Evolutionary conservation across 1,139 yeast genomes (phyloP).

Genomic region (Pichia sorboxylosa): DNA sequence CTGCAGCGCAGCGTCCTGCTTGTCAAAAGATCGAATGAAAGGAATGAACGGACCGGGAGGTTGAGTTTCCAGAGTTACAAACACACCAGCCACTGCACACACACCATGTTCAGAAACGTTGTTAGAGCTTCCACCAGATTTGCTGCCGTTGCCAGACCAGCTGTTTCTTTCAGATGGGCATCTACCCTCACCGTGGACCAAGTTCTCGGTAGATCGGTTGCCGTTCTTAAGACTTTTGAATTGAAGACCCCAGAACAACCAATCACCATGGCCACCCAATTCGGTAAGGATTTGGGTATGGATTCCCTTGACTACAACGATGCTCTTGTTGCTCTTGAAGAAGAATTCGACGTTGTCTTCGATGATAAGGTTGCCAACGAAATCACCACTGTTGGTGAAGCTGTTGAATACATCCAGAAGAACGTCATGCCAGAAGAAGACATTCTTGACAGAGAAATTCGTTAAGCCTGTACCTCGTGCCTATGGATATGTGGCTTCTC

Average conservation of each 20-base stretch:
- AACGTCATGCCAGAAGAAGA: constrained; percentile 24
- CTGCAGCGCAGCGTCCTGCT: no score
- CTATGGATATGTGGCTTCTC: background rate
- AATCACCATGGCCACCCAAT: constrained; percentile 33
- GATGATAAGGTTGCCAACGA: constrained; percentile 53
- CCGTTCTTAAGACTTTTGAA: constrained; percentile 25
- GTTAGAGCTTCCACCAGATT: constrained; percentile 7
- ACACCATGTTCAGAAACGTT: constrained; percentile 28
- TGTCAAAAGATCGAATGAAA: no score
- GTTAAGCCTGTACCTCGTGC: no score
- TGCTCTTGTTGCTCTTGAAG: constrained; percentile 54
- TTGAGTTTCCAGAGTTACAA: no score
- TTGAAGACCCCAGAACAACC: constrained; percentile 19
- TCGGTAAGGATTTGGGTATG: constrained; percentile 50
- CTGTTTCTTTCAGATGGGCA: constrained; percentile 11
- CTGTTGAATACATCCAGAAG: constrained; percentile 39
- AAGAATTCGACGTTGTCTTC: constrained; percentile 52
- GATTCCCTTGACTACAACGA: constrained; percentile 55
- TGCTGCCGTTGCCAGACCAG: constrained; percentile 5
- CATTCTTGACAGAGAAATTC: constrained; percentile 24
- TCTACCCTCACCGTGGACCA: constrained; percentile 23
- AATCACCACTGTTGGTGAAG: constrained; percentile 51
- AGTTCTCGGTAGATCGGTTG: constrained; percentile 24
- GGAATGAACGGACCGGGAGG: no score
- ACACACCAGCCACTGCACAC: no score